Base-by-base conservation (phyloP, 768 basidiomycete species). In the Cantharellus cinnabarinus region DNA sequence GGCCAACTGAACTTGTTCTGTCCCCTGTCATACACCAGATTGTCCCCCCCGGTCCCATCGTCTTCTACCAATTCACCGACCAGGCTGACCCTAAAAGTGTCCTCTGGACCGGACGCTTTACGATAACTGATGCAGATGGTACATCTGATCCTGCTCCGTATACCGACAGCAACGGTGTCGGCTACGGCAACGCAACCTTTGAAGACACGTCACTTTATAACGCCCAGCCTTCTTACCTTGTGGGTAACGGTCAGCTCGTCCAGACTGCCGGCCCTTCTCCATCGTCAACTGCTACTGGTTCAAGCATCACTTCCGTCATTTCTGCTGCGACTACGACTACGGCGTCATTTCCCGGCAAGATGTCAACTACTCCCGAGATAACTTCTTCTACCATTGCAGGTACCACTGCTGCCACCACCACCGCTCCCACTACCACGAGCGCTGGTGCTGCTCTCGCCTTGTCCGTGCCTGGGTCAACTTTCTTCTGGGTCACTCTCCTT, bases 41-140 rank as follows among this genome's bases (percentile, higher is more conserved):
- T 48, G 44, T 10, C 29, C 44, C 29, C 44, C 10, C 10, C 44
- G 44, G 10, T 10, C 44, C 44, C 44, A 29, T 48, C 44, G 44
- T 48, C 72, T 89, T 88, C 73, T 85, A 85, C 69, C 83, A 87
- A 65, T 88, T 84, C 73, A 48, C 10, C 44, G 44, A 48, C 7
- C 29, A 15, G 3, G 41, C 14, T 10, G 57, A 63, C n/a, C 66
- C 77, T 0, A 1, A 69, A 42, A 73, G 71, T 66, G 68, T 71
- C 41, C 63, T 65, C 34, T 89, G 87, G 87, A 84, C 85, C 2
- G 79, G 78, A 14, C 82, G 87, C 34, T 89, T 87, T 74, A 72
- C 81, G 41, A 59, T 63, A 52, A 56, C 42, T 35, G n/a, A 2
- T 40, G n/a, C 14, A 14, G n/a, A 38, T 44, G 7, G 7, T 15